Conservation (phyloP, 1,284 basidiomycete genomes). For the Trametes sp. region DNA sequence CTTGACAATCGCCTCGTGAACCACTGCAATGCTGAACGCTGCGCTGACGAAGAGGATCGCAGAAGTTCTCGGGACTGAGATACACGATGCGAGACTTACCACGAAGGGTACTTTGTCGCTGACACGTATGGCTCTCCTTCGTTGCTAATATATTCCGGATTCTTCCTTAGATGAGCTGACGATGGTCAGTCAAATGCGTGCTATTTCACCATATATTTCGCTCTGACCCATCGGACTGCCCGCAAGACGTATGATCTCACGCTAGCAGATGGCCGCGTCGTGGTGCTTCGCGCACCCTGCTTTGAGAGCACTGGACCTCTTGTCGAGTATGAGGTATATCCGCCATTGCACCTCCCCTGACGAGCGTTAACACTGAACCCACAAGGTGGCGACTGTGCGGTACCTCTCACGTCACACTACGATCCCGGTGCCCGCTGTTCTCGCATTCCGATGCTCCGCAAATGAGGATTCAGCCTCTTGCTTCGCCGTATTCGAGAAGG, state of each 20-base stretch:
- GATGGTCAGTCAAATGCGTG: conserved; percentile 26
- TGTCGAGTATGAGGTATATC: conserved; percentile 41
- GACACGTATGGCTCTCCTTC: neutral
- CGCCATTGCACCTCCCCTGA: no score
- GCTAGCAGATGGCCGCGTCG: conserved; percentile 33
- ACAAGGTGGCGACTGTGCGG: conserved; percentile 41
- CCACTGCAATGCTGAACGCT: conserved; percentile 1
- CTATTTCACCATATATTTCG: neutral
- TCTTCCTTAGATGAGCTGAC: conserved; percentile 21
- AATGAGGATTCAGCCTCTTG: conserved; percentile 25
- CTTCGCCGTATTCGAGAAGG: conserved; percentile 41
- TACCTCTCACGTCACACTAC: conserved; percentile 40
- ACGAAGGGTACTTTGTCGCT: conserved; percentile 9
- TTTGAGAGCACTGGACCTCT: conserved; percentile 33
- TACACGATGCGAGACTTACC: conserved; percentile 6
- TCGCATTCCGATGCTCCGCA: conserved; percentile 30
- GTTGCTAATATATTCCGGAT: neutral
- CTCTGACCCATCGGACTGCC: neutral
- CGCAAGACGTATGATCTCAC: conserved; percentile 38
- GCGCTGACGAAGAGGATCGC: neutral
- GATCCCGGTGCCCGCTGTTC: conserved; percentile 38
- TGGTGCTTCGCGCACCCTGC: conserved; percentile 35
- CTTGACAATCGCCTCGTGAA: neutral
- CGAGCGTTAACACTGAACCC: neutral
- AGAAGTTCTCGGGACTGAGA: conserved; percentile 8